Conservation (phyloP, 2,329 filamentous ascomycete species). For the Podosphaera leucotricha region DNA sequence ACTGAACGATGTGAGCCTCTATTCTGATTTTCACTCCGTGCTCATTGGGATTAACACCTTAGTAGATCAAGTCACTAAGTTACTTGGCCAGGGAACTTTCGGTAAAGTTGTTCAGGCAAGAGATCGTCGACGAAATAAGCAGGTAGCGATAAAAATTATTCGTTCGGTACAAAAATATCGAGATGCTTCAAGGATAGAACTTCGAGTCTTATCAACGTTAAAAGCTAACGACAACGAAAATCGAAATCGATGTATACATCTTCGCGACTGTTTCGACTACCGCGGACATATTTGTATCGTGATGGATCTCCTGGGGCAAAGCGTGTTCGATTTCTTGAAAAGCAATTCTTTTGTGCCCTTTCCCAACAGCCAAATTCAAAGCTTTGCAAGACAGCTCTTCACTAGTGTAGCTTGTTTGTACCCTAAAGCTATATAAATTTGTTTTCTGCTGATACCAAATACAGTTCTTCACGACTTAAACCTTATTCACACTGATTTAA, state of each 20-base stretch:
- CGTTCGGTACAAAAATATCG: conserved; percentile 95
- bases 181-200: conserved; percentile 82
- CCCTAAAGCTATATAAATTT: background rate
- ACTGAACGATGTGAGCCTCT: conserved; percentile 63
- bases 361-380: conserved; percentile 94
- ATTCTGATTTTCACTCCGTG: background rate
- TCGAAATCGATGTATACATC: conserved; percentile 86
- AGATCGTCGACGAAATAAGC: conserved; percentile 51
- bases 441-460: conserved; percentile 6
- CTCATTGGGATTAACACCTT: conserved; percentile 9
- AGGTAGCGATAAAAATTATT: conserved; percentile 91
- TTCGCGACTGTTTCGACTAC: conserved; percentile 93
- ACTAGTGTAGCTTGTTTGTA: conserved; percentile 92
- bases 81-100: conserved; percentile 91
- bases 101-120: conserved; percentile 91
- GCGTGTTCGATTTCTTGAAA: conserved; percentile 96
- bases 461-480: conserved; percentile 87
- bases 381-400: conserved; percentile 81
- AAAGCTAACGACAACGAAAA: conserved; percentile 81
- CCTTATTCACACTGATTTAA: conserved; percentile 73
- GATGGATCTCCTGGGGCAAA: conserved; percentile 63
- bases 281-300: conserved; percentile 84
- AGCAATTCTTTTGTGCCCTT: conserved; percentile 89
- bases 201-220: conserved; percentile 76
- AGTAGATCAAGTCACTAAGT: conserved; percentile 63